Evolutionary conservation across 2,329 filamentous ascomycete species (phyloP).

Genomic region (Fusarium redolens): DNA sequence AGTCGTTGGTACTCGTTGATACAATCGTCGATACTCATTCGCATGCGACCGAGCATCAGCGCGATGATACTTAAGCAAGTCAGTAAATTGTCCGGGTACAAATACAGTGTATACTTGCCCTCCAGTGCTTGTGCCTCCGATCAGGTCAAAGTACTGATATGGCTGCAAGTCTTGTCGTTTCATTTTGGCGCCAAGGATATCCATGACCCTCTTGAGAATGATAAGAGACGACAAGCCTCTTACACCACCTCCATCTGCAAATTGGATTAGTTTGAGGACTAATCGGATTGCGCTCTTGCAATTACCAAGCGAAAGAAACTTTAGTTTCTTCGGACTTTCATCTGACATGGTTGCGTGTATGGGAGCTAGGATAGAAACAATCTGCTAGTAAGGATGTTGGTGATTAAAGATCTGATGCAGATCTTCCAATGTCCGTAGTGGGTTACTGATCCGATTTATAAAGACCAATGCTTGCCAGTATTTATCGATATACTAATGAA

Average conservation of each 20-base stretch:
- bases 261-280: background rate
- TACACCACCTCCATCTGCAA: background rate
- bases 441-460: too few species aligned
- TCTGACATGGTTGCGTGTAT: background rate
- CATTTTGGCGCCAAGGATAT: background rate
- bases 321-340: background rate
- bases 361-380: too few species aligned
- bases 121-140: background rate
- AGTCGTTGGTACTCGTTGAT: background rate
- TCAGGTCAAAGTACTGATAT: background rate
- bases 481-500: too few species aligned
- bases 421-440: too few species aligned
- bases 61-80: background rate
- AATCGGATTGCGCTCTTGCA: background rate
- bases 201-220: background rate
- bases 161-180: background rate
- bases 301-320: background rate
- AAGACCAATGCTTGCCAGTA: too few species aligned
- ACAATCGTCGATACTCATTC: background rate
- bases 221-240: background rate
- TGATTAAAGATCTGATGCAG: background rate
- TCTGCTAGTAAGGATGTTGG: too few species aligned
- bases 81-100: too few species aligned
- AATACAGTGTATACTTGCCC: background rate
- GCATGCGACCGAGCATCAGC: background rate